phyloP scores from a whole-genome alignment of 2,329 filamentous ascomycete genomes.

The Berkeleyomyces basicola region DNA sequence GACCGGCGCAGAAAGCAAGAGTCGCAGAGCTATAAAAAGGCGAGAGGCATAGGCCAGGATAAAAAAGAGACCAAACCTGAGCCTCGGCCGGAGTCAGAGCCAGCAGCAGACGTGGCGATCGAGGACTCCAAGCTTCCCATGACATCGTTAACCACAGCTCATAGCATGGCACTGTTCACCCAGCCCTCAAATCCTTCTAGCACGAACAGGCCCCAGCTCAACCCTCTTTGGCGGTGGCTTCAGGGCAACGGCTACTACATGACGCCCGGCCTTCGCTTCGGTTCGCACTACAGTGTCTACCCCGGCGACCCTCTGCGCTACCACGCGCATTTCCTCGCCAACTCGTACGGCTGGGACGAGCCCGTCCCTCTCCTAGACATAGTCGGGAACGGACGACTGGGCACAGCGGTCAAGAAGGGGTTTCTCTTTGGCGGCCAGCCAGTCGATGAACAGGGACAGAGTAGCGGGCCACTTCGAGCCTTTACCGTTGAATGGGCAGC shows the following conservation, averaged over 20 bases:
- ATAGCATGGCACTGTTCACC: conserved; percentile 5
- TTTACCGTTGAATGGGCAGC: conserved; percentile 91
- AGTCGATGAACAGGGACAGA: conserved; percentile 20
- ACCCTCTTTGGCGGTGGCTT: conserved; percentile 61
- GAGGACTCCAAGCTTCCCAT: neutral
- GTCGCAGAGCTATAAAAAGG: conserved; percentile 15
- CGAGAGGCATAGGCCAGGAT: conserved; percentile 14
- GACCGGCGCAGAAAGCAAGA: conserved; percentile 12
- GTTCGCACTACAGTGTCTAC: conserved; percentile 86
- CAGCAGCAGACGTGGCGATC: neutral
- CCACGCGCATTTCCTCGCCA: conserved; percentile 84
- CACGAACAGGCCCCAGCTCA: conserved; percentile 23
- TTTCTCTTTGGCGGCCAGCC: conserved; percentile 66
- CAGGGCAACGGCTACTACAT: conserved; percentile 60
- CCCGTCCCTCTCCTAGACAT: conserved; percentile 72
- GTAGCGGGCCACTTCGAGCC: conserved; percentile 37
- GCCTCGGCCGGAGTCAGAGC: neutral
- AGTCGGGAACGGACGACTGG: conserved; percentile 70
- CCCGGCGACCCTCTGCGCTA: conserved; percentile 89
- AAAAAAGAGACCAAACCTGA: conserved; percentile 15
- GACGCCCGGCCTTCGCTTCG: conserved; percentile 84
- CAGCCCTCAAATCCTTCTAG: conserved; percentile 18
- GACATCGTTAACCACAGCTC: conserved; percentile 4
- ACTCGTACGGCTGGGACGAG: conserved; percentile 74
- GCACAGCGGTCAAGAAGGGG: conserved; percentile 91